Percentiles rank a stretch among this genome's conserved stretches.
Evolutionary conservation across 805 yeast species (phyloP).

Genomic region (Pichia manshurica): DNA sequence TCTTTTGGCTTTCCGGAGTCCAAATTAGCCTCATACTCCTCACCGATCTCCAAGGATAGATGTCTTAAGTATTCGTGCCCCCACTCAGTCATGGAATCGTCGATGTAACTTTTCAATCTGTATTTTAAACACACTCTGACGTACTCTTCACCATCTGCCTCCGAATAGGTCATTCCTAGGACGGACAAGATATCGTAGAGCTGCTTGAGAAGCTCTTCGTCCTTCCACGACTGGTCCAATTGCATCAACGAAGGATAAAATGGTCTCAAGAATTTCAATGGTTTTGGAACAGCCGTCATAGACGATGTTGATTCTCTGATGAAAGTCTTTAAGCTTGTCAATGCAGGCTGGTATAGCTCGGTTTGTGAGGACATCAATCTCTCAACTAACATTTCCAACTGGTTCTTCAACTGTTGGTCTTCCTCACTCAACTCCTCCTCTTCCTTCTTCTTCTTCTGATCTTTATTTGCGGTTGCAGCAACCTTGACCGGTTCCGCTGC

Average conservation of each 20-base stretch:
- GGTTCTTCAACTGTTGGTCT: conserved; percentile 80
- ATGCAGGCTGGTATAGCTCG: conserved; percentile 51
- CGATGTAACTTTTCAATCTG: conserved; percentile 48
- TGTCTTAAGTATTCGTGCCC: conserved; percentile 98
- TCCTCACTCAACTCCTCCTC: conserved; percentile 92
- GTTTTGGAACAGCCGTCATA: conserved; percentile 99
- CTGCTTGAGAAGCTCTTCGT: conserved; percentile 34
- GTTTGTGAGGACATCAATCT: conserved; percentile 54
- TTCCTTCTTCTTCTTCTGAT: conserved; percentile 17
- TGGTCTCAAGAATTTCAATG: conserved; percentile 90
- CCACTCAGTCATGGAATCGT: conserved; percentile 73
- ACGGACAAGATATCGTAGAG: conserved; percentile 90
- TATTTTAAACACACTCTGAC: conserved; percentile 74
- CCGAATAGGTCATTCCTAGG: conserved; percentile 89
- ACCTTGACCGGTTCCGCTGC: conserved; percentile 2
- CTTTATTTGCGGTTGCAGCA: conserved; percentile 6
- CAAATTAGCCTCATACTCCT: conserved; percentile 56
- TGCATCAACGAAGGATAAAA: conserved; percentile 65
- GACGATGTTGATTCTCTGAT: conserved; percentile 93
- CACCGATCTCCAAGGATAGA: conserved; percentile 91
- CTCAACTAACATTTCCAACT: conserved; percentile 82
- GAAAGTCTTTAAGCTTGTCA: conserved; percentile 63
- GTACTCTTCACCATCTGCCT: conserved; percentile 45
- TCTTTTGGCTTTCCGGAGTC: conserved; percentile 27
- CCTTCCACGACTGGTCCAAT: conserved; percentile 63